A percentile compares a stretch with the other conserved stretches of the same genome.
Evolutionary conservation across 1,139 yeast species (phyloP).

Genomic region (Geotrichum candidum): DNA sequence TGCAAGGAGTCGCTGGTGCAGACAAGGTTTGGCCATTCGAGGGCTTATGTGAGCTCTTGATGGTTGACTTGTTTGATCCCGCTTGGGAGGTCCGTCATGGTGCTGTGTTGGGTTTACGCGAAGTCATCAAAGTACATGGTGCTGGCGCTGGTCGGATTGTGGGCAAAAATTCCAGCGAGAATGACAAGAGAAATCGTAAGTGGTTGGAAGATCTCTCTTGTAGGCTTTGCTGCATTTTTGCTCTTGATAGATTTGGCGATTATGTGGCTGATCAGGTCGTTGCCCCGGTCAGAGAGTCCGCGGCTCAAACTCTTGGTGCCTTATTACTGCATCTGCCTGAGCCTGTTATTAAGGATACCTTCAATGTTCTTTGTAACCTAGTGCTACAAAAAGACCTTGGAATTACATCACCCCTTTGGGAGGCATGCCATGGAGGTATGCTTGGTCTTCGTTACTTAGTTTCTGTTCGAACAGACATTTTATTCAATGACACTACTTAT

Average conservation of each 20-base stretch:
- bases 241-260: conserved; percentile 93
- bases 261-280: conserved; percentile 96
- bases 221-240: conserved; percentile 77
- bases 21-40: conserved; percentile 92
- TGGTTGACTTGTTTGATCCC: conserved; percentile 76
- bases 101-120: conserved; percentile 87
- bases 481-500: conserved; percentile 47
- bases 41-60: conserved; percentile 84
- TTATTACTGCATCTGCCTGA: conserved; percentile 65
- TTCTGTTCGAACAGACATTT: conserved; percentile 75
- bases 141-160: conserved; percentile 76
- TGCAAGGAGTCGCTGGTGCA: conserved; percentile 61
- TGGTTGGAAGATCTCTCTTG: conserved; percentile 88
- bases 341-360: conserved; percentile 50
- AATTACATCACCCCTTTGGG: conserved; percentile 60
- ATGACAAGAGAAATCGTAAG: conserved; percentile 55
- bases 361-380: conserved; percentile 58
- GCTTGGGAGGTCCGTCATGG: conserved; percentile 97
- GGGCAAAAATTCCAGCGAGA: conserved; percentile 56
- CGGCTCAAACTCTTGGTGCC: conserved; percentile 93
- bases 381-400: conserved; percentile 60
- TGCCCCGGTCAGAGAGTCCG: conserved; percentile 96
- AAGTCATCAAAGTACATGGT: conserved; percentile 79
- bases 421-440: conserved; percentile 98
- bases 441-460: conserved; percentile 89